Evolutionary conservation across 208 protist species (phyloP), one percentile per base, ranked within the genome.

Genomic region (Leishmania tropica): DNA sequence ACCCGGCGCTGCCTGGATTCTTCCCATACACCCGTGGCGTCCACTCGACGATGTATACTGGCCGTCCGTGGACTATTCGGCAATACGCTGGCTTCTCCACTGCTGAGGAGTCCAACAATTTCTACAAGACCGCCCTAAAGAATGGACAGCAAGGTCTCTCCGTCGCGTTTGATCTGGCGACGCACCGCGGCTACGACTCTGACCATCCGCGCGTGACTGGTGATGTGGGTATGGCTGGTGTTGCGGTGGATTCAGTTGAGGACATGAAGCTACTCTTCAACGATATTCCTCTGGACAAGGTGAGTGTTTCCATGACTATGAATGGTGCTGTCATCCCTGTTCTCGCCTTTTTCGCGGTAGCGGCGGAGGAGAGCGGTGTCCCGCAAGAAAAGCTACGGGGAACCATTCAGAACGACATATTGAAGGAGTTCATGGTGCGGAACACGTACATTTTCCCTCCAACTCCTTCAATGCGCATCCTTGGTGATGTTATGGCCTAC

Each of bases 361-460:
- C 97, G 19, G 98, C 92, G 24, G 96, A 99, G 82, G 98, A 99
- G 81, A 94, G 93, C 70, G 98, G 98, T 58, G 98, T 97, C 0
- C 65, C 84, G 19, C 89, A 96, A 75, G 81, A 91, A 53, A 87
- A 98, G 83, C 89, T 99, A 17, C 76, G 91, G 0, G 98, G 98
- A 73, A 99, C 98, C 7, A 99, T 99, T 70, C 98, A 99, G 87
- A 99, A 99, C 83, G 98, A 99, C 84, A 99, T 99, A 83, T 88
- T 99, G 21, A 99, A 99, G 85, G 98, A 99, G 86, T 99, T 99
- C 83, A 99, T 99, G 97, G 97, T 99, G 21, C 90, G 92, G 58
- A 99, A 99, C 85, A 99, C 98, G 21, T 99, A 97, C 83, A 99
- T 99, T 81, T 99, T 99, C 85, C 96, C 97, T 47, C 98, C 98